Evolutionary conservation across 192 early-diverging fungal species (phyloP).

Genomic region (Lobosporangium transversale): DNA sequence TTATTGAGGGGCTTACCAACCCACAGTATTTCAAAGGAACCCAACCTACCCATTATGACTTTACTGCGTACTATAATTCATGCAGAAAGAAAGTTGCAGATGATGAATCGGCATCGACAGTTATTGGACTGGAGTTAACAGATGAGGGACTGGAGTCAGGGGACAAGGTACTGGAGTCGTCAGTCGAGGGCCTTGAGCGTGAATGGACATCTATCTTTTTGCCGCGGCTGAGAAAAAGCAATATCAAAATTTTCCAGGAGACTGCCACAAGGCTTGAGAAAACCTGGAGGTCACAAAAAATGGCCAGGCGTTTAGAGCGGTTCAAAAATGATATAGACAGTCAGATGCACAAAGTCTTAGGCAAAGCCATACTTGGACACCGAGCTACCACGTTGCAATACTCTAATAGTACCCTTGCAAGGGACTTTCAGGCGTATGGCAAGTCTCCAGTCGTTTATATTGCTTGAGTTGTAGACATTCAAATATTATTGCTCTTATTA

Average conservation of each 20-base stretch:
- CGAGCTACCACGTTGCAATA: slow-evolving; percentile 6
- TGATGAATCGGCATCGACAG: slow-evolving; percentile 8
- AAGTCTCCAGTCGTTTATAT: too few species aligned
- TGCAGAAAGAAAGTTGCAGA: slow-evolving; percentile 8
- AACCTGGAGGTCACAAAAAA: slow-evolving; percentile 14
- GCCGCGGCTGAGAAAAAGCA: slow-evolving; percentile 11
- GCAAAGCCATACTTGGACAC: slow-evolving; percentile 6
- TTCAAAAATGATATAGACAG: slow-evolving; percentile 3
- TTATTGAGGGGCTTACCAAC: slow-evolving; percentile 17
- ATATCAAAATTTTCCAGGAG: slow-evolving; percentile 15
- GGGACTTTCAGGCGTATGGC: slow-evolving; percentile 13
- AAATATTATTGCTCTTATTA: too few species aligned
- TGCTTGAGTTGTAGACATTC: too few species aligned
- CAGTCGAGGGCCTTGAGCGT: slow-evolving; percentile 4
- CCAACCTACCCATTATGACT: slow-evolving; percentile 9
- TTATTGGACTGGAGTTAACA: slow-evolving; percentile 6
- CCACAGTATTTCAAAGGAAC: slow-evolving; percentile 26
- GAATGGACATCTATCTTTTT: slow-evolving; percentile 10
- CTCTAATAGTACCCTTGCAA: slow-evolving; percentile 7
- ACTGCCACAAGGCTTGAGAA: slow-evolving; percentile 11
- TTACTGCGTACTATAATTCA: slow-evolving; percentile 21
- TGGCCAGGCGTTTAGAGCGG: slow-evolving; percentile 1
- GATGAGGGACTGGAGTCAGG: slow-evolving; percentile 4
- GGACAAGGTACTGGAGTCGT: slow-evolving; percentile 10
- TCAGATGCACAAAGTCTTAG: slow-evolving; percentile 12